These are phyloP conservation scores for Rhizopus sp. DNA, from an alignment of 371 early-diverging fungal genomes.

Conservation along the genomic window DNA sequence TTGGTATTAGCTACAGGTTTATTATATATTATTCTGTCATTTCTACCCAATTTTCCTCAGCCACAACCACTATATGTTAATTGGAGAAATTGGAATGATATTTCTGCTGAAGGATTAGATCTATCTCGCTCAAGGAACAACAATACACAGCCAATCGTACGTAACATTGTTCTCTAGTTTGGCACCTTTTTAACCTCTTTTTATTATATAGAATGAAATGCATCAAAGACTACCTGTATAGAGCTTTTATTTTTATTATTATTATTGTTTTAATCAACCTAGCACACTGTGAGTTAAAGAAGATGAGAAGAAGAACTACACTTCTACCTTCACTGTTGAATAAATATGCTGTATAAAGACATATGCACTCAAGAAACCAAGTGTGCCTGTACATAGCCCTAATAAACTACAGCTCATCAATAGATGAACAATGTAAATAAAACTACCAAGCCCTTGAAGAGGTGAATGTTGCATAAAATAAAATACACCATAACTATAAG, in stretches of 20 bases:
- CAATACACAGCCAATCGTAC: constrained; percentile 27
- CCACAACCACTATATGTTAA: constrained; percentile 43
- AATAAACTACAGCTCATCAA: constrained; percentile 35
- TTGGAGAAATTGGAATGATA: constrained; percentile 50
- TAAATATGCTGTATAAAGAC: constrained; percentile 40
- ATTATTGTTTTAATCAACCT: neutral
- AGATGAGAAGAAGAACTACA: neutral
- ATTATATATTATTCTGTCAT: constrained; percentile 42
- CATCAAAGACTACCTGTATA: constrained; percentile 19
- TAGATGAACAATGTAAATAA: constrained; percentile 33
- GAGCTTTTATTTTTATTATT: too few species aligned
- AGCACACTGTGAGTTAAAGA: neutral
- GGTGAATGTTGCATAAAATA: constrained; percentile 29
- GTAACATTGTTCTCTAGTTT: neutral
- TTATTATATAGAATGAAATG: constrained; percentile 17
- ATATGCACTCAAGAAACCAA: constrained; percentile 43
- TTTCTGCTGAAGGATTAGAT: constrained; percentile 46
- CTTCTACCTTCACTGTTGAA: constrained; percentile 41
- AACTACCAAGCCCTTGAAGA: constrained; percentile 28
- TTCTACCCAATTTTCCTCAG: constrained; percentile 35
- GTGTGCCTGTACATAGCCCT: constrained; percentile 40
- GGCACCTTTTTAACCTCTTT: neutral
- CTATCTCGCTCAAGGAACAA: constrained; percentile 26
- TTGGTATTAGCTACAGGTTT: constrained; percentile 35
- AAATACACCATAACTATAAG: constrained; percentile 37